phyloP scores from a whole-genome alignment of 305 asterid species.

The Rubia tinctorum region DNA sequence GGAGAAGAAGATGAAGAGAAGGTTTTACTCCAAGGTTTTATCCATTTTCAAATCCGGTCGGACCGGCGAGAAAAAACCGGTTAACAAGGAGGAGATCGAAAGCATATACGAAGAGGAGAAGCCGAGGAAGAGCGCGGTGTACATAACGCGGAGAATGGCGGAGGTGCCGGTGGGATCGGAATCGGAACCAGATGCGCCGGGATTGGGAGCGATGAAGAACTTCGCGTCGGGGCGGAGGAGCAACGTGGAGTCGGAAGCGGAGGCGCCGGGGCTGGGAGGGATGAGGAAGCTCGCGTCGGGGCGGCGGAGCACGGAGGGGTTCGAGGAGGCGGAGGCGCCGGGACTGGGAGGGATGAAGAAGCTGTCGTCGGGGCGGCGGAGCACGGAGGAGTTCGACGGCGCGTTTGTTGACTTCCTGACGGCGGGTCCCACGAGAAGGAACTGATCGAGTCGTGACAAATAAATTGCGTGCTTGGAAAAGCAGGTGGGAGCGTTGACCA shows the following conservation, averaged over 20 bases:
- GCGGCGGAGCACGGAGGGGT: conserved; percentile 32
- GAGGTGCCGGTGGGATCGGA: conserved; percentile 39
- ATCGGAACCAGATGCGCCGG: conserved; percentile 47
- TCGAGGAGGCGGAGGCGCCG: conserved; percentile 29
- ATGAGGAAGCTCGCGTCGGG: conserved; percentile 64
- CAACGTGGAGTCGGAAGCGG: conserved; percentile 20
- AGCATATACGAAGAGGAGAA: conserved; percentile 29
- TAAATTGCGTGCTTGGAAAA: conserved; percentile 18
- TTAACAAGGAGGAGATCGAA: conserved; percentile 32
- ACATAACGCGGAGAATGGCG: conserved; percentile 11
- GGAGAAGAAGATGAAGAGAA: conserved; percentile 39
- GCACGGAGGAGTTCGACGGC: conserved; percentile 42
- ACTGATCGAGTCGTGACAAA: conserved; percentile 20
- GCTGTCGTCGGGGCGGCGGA: conserved; percentile 3
- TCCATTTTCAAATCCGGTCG: conserved; percentile 48
- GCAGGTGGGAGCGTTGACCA: conserved; percentile 17
- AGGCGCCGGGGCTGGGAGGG: conserved; percentile 61
- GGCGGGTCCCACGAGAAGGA: conserved; percentile 22
- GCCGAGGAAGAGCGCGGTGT: conserved; percentile 33
- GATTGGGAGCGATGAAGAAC: conserved; percentile 66
- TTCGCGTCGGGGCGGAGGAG: conserved; percentile 62
- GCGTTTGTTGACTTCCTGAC: conserved; percentile 20
- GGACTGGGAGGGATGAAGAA: conserved; percentile 49
- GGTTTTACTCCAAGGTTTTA: conserved; percentile 43
- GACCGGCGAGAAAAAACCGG: conserved; percentile 24